Base-by-base conservation (phyloP, 2,329 filamentous ascomycete genomes). In the Epichloe festucae region DNA sequence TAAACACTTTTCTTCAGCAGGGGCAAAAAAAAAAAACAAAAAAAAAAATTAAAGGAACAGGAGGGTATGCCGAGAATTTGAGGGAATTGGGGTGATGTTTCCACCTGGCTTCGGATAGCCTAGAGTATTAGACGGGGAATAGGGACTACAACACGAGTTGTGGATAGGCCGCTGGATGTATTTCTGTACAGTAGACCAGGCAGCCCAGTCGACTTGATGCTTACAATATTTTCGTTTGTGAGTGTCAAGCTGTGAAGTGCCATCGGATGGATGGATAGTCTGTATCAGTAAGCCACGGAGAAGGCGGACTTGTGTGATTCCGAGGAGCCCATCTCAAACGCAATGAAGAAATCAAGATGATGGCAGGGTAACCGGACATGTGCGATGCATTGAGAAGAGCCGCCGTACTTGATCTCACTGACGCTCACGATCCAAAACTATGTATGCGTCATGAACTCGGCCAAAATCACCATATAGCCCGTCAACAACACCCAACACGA, bases 171-270 rank as follows among this genome's bases (percentile, higher is more conserved):
- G 55, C 57, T 55, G 50, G 60, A 45, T 19, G 54, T 55, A 56
- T 53, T 55, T 49, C 44, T 65, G 57, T 62, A 61, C 54, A 58
- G 57, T 62, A 63, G 55, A 55, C 58, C 54, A 59, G 55, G 57
- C 56, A 62, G 59, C 56, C 55, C 52, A 57, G 56, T 58, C 53
- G 50, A 59, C 51, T 43, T 58, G 52, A 47, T 31, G 34, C 27
- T 46, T 47, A 10, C 5, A 50, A 15, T 11, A 49, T 34, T 34
- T 35, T 46, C 43, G 14, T 53, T 48, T 48, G 52, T 53, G 38
- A 46, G 15, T 23, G 31, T 11, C 8, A 31, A 31, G 34, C 5
- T 34, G 15, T 36, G 12, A 12, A 43, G 5, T 23, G 41, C 41
- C 17, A 17, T 17, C 17, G 17, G 19, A 43, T 10, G 38, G 27